A percentile compares a stretch with the other conserved stretches of the same genome.
Evolutionary conservation across 2,329 filamentous ascomycete species (phyloP).

Genomic region (Curvularia eragrostidis): DNA sequence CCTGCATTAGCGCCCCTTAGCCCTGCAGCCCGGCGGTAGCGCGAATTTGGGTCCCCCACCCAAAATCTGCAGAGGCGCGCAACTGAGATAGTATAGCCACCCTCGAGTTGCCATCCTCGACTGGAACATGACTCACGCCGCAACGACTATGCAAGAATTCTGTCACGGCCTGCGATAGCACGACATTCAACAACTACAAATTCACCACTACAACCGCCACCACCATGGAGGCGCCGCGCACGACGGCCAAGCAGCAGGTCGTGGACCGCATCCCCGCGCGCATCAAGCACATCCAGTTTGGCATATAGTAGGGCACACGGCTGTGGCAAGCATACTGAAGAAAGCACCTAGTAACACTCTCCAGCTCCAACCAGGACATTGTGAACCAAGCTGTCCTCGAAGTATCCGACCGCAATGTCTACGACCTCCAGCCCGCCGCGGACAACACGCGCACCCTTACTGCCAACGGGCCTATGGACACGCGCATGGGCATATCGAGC

Average conservation of each 20-base stretch:
- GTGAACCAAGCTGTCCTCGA: constrained; percentile 94
- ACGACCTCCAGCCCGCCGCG: constrained; percentile 75
- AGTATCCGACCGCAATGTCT: constrained; percentile 91
- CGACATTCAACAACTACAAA: neutral
- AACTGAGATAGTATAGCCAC: constrained; percentile 21
- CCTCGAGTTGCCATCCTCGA: constrained; percentile 2
- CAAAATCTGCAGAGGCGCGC: constrained; percentile 28
- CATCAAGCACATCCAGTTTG: constrained; percentile 92
- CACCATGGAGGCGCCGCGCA: constrained; percentile 33
- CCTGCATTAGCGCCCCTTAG: constrained; percentile 25
- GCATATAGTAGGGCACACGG: constrained; percentile 70
- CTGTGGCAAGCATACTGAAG: neutral
- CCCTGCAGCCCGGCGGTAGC: constrained; percentile 8
- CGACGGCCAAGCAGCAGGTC: constrained; percentile 79
- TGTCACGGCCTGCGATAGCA: constrained; percentile 26
- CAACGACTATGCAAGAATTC: constrained; percentile 27
- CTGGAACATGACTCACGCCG: constrained; percentile 32
- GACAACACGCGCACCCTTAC: constrained; percentile 71
- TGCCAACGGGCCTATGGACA: constrained; percentile 84
- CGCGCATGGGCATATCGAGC: constrained; percentile 85
- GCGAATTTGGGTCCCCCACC: constrained; percentile 27
- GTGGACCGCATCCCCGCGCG: constrained; percentile 87
- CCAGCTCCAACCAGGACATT: constrained; percentile 87
- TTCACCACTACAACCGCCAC: constrained; percentile 10
- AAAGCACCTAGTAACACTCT: constrained; percentile 25